Base-by-base conservation (phyloP, 306 rosid species). In the Biancaea sappan region DNA sequence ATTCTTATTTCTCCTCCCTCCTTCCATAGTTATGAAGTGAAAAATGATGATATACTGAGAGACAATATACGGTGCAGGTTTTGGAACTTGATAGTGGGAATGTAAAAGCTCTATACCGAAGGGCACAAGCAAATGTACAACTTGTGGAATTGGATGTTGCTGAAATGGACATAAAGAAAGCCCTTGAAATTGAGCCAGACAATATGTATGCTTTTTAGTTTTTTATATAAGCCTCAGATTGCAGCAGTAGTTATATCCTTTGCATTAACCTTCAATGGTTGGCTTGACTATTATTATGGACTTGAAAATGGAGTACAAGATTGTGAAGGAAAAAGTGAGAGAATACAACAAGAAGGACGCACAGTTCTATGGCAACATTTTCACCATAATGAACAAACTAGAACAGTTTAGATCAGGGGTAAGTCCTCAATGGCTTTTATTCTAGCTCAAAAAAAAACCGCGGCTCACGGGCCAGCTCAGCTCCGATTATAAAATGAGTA, bases 101-200 rank as follows among this genome's bases (percentile, higher is more conserved):
- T 65, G 97, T 95, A 14, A 95, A 95, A 84, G 98, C 98, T 41
- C 84, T 92, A n/a, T 95, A 88, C 66, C 86, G 98, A 74, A 90
- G 99, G 79, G 96, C 93, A 24, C 99, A 90, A 63, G 98, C 99
- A 24, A 87, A 88, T 58, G 85, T 92, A 18, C 86, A 92, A 64
- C 78, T 90, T 41, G 86, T 88, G 14, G 99, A 95, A 46, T 81
- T 95, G 86, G 97, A 92, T 80, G 80, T 95, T 71, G 98, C 98
- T 40, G 99, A 95, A 75, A 59, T 86, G 21, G 99, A 95, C 83
- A 86, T 92, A 24, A 92, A 92, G 92, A 92, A 90, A 75, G 99
- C 99, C 69, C 96, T 95, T 16, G 97, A 95, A 69, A 84, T 95
- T 37, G 99, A 95, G 70, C 97, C 98, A 7, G 82, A 83, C 50